Percentiles rank a stretch among this genome's conserved stretches.
Evolutionary conservation across 2,329 filamentous ascomycete species (phyloP).

Genomic region (Penicillium sp.): DNA sequence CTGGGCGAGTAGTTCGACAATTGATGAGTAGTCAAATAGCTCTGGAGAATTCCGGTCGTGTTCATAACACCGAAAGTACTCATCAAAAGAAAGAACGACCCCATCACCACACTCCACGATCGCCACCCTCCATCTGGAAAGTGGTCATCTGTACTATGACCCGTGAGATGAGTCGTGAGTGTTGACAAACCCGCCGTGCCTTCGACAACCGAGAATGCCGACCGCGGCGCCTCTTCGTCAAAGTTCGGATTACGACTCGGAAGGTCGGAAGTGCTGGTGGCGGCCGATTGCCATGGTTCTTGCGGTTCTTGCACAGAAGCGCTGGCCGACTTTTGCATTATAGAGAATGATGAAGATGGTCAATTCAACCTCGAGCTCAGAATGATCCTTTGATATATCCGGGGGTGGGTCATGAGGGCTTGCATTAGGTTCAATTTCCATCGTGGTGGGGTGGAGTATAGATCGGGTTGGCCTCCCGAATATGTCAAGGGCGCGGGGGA

Average conservation of each 20-base stretch:
- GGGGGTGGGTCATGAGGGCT: slow-evolving; percentile 2
- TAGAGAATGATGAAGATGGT: too few species aligned
- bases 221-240: slow-evolving; percentile 17
- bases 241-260: neutral
- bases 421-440: neutral
- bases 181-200: slow-evolving; percentile 18
- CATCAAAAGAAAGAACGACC: slow-evolving; percentile 42
- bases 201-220: slow-evolving; percentile 22
- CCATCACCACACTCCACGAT: slow-evolving; percentile 40
- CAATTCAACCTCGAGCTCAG: too few species aligned
- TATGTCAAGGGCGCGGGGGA: neutral
- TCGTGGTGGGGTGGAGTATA: slow-evolving; percentile 1
- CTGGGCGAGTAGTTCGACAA: slow-evolving; percentile 45
- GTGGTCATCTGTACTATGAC: slow-evolving; percentile 15
- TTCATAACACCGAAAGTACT: slow-evolving; percentile 52
- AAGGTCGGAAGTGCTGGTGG: neutral
- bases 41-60: slow-evolving; percentile 52
- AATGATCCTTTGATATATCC: neutral
- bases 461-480: neutral
- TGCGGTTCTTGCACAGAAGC: neutral
- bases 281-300: slow-evolving; percentile 6
- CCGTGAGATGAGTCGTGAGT: slow-evolving; percentile 22
- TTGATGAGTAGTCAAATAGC: slow-evolving; percentile 50
- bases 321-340: neutral
- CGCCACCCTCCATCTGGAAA: slow-evolving; percentile 38